A percentile compares a stretch with the other conserved stretches of the same genome.
phyloP scores from a whole-genome alignment of 1,284 basidiomycete genomes.

The Pseudozyma sp. region DNA sequence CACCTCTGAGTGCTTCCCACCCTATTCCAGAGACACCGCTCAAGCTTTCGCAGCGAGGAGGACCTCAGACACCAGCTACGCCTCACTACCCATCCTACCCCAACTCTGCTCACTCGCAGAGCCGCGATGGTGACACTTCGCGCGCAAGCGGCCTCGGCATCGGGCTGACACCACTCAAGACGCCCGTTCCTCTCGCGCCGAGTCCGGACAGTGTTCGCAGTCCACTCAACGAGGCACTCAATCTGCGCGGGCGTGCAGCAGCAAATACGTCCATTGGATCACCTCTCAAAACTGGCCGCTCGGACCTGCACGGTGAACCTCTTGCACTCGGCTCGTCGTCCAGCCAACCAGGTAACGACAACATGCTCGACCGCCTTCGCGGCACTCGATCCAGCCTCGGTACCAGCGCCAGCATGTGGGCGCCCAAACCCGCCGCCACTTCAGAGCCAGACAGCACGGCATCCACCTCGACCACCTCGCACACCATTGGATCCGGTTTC shows the following conservation, averaged over 20 bases:
- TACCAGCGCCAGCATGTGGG: conserved; percentile 52
- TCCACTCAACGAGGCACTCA: conserved; percentile 31
- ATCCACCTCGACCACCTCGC: conserved; percentile 7
- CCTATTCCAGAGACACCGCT: conserved; percentile 60
- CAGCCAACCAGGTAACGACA: conserved; percentile 16
- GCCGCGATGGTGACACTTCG: conserved; percentile 27
- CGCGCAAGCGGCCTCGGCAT: conserved; percentile 46
- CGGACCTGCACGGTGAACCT: conserved; percentile 22
- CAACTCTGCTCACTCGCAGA: conserved; percentile 8
- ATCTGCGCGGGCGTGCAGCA: conserved; percentile 32
- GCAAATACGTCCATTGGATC: conserved; percentile 33
- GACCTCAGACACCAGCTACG: conserved; percentile 47
- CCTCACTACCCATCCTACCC: conserved; percentile 39
- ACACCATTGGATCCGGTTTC: conserved; percentile 31
- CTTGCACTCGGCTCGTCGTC: conserved; percentile 25
- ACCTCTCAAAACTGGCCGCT: conserved; percentile 28
- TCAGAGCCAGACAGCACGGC: conserved; percentile 4
- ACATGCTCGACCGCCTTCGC: conserved; percentile 48
- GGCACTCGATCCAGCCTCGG: conserved; percentile 38
- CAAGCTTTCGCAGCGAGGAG: conserved; percentile 50
- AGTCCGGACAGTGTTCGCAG: conserved; percentile 31
- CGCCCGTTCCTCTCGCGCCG: conserved; percentile 31
- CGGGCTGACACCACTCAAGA: conserved; percentile 44
- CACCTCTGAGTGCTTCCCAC: conserved; percentile 58
- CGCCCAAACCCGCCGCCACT: conserved; percentile 27